Conservation (phyloP, 1,284 basidiomycete genomes). For the Pyrrhoderma lamaoense region DNA sequence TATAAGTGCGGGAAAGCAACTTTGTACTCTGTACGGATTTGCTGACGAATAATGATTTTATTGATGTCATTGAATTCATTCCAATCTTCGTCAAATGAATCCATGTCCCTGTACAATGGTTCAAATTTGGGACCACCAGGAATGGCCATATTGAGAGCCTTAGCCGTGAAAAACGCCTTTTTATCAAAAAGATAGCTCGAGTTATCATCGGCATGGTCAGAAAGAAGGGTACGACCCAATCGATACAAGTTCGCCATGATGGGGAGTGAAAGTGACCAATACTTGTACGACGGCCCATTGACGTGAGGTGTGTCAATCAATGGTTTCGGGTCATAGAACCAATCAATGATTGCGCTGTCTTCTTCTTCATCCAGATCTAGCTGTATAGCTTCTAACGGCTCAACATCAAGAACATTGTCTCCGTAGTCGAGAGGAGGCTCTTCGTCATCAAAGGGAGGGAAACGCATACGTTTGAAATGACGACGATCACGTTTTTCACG, state of each 20-base stretch:
- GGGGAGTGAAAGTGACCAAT: slow-evolving; percentile 82
- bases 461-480: slow-evolving; percentile 99
- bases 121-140: slow-evolving; percentile 99
- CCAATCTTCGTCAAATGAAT: slow-evolving; percentile 98
- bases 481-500: slow-evolving; percentile 97
- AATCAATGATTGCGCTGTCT: slow-evolving; percentile 90
- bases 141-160: slow-evolving; percentile 96
- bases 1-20: slow-evolving; percentile 99
- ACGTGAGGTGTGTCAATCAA: slow-evolving; percentile 82
- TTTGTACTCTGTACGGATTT: slow-evolving; percentile 98
- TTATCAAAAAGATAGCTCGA: slow-evolving; percentile 94
- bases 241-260: slow-evolving; percentile 97
- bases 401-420: slow-evolving; percentile 97
- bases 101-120: slow-evolving; percentile 91
- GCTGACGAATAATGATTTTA: slow-evolving; percentile 98
- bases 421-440: slow-evolving; percentile 98
- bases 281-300: slow-evolving; percentile 91
- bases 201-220: slow-evolving; percentile 88
- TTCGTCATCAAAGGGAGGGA: slow-evolving; percentile 99
- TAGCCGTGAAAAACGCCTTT: slow-evolving; percentile 97
- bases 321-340: slow-evolving; percentile 99
- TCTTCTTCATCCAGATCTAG: slow-evolving; percentile 93
- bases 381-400: slow-evolving; percentile 97
- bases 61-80: slow-evolving; percentile 99
- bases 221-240: slow-evolving; percentile 87